phyloP scores from a whole-genome alignment of 2,329 filamentous ascomycete species.

The Dothideomycetes sp. region DNA sequence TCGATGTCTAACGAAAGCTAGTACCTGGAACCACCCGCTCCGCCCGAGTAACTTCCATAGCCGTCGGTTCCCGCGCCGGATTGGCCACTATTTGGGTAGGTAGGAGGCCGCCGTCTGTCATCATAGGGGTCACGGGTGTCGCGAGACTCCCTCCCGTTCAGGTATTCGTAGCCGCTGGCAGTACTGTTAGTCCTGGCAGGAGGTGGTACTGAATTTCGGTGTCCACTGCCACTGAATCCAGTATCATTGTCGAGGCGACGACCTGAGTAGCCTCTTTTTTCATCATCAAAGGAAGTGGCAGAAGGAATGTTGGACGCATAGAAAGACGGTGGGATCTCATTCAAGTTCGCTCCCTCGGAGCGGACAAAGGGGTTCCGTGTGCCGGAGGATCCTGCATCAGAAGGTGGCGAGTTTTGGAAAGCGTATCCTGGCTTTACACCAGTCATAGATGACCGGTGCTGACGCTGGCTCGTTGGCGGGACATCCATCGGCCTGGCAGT shows the following conservation, averaged over 20 bases:
- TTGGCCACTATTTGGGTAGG: too few relatives aligned
- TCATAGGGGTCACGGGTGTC: too few relatives aligned
- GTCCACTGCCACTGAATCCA: too few relatives aligned
- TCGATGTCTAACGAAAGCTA: too few relatives aligned
- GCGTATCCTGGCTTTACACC: constrained; percentile 1
- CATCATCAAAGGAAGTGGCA: constrained; percentile 5
- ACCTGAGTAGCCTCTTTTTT: constrained; percentile 1
- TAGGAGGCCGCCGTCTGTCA: too few relatives aligned
- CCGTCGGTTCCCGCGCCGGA: too few relatives aligned
- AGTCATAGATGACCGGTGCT: constrained; percentile 4
- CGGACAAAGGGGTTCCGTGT: constrained; percentile 9
- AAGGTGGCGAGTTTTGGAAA: constrained; percentile 5
- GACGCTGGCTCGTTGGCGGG: constrained; percentile 3
- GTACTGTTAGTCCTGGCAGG: too few relatives aligned
- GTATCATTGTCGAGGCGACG: constrained; percentile 1
- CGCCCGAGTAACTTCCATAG: too few relatives aligned
- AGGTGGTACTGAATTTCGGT: too few relatives aligned
- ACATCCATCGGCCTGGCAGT: constrained; percentile 8
- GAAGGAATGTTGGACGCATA: constrained; percentile 11
- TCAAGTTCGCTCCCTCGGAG: constrained; percentile 11
- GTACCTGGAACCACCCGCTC: too few relatives aligned
- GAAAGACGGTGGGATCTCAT: constrained; percentile 9
- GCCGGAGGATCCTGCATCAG: constrained; percentile 1
- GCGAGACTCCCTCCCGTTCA: too few relatives aligned
- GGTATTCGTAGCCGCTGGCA: too few relatives aligned